Evolutionary conservation across 2,329 filamentous ascomycete species (phyloP).

Genomic region (Scedosporium apiospermum): DNA sequence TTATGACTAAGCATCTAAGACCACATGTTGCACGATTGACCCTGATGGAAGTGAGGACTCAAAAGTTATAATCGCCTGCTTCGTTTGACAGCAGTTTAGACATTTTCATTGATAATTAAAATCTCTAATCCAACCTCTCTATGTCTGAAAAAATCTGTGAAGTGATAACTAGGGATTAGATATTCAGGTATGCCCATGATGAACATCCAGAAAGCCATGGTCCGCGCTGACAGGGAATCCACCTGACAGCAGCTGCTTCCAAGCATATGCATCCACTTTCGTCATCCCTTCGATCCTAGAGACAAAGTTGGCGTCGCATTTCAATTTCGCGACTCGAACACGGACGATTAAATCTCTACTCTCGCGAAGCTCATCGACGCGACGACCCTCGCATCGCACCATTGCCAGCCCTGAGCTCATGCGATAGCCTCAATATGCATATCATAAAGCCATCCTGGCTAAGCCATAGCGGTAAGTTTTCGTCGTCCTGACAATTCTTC

Average conservation of each 20-base stretch:
- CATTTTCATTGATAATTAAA: no score
- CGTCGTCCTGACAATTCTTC: not conserved
- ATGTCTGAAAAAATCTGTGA: no score
- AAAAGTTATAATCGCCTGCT: no score
- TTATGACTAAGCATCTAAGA: not conserved
- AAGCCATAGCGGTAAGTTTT: conserved; percentile 62
- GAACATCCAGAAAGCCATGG: not conserved
- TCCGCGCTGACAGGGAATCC: not conserved
- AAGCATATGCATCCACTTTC: not conserved
- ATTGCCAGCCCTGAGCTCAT: not conserved
- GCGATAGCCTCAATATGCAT: conserved; percentile 45
- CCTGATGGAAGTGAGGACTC: no score
- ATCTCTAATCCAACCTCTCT: no score
- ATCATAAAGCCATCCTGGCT: conserved; percentile 95
- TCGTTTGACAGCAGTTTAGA: no score
- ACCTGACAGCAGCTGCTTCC: not conserved
- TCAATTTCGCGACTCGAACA: conserved; percentile 2
- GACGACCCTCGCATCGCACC: not conserved
- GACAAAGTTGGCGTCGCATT: not conserved
- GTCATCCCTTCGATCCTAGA: not conserved
- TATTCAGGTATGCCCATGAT: no score
- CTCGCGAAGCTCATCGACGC: not conserved
- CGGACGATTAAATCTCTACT: not conserved
- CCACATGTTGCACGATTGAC: not conserved
- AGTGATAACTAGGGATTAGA: no score